Percentiles rank a stretch among this genome's conserved stretches.
phyloP scores from a whole-genome alignment of 768 basidiomycete genomes.

The Boletus rubropictus region DNA sequence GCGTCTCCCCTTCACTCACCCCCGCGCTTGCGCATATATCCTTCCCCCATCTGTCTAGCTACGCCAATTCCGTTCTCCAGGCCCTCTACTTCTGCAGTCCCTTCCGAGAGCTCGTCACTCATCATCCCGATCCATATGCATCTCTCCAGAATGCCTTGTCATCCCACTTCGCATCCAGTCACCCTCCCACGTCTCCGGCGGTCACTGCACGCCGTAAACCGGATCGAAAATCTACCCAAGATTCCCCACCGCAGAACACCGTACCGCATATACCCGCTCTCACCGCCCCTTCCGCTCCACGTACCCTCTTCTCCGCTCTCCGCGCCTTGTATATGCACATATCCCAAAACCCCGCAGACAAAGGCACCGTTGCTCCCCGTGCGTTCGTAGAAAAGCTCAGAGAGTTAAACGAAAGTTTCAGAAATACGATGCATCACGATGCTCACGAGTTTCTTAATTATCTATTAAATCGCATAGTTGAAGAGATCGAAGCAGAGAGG shows the following conservation, averaged over 20 bases:
- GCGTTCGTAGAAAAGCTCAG: slow-evolving; percentile 93
- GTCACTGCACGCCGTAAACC: slow-evolving; percentile 45
- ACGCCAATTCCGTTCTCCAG: slow-evolving; percentile 98
- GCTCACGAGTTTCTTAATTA: slow-evolving; percentile 98
- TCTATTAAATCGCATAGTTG: slow-evolving; percentile 86
- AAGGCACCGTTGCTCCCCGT: slow-evolving; percentile 83
- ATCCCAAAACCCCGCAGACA: slow-evolving; percentile 67
- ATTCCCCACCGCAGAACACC: slow-evolving; percentile 26
- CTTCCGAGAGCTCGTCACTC: slow-evolving; percentile 86
- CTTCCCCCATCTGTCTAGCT: slow-evolving; percentile 43
- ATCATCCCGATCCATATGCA: slow-evolving; percentile 50
- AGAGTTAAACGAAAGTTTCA: slow-evolving; percentile 86
- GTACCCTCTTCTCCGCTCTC: slow-evolving; percentile 85
- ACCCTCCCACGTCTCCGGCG: slow-evolving; percentile 25
- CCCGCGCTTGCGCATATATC: slow-evolving; percentile 16
- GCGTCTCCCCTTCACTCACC: slow-evolving; percentile 17
- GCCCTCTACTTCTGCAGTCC: slow-evolving; percentile 93
- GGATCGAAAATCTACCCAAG: slow-evolving; percentile 46
- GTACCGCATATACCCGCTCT: slow-evolving; percentile 30
- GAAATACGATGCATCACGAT: slow-evolving; percentile 92
- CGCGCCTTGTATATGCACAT: slow-evolving; percentile 87
- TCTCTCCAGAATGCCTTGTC: slow-evolving; percentile 31
- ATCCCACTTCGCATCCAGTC: slow-evolving; percentile 19
- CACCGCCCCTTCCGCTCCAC: slow-evolving; percentile 53
- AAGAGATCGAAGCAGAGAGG: slow-evolving; percentile 79